Conservation (phyloP, 202 grass and related monocot species). For the Elaeis oleifera region DNA sequence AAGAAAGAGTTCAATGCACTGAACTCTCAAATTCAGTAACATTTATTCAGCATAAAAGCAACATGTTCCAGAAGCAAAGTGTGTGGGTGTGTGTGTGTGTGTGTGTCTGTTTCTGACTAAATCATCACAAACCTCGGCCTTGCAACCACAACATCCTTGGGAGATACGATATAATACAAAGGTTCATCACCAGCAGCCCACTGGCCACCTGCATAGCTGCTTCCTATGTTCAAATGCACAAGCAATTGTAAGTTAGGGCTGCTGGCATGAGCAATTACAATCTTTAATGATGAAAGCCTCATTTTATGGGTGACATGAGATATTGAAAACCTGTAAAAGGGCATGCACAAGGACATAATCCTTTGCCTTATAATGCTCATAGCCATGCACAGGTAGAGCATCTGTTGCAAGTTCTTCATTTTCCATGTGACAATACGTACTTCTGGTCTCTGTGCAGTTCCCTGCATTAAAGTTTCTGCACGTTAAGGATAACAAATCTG, state of each 20-base stretch:
- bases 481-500: not conserved
- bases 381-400: slow-evolving; percentile 91
- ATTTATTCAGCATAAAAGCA: too few relatives aligned
- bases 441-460: slow-evolving; percentile 91
- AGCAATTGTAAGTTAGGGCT: slow-evolving; percentile 3
- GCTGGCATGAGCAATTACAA: not conserved
- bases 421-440: slow-evolving; percentile 94
- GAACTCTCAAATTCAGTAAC: too few relatives aligned
- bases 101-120: slow-evolving; percentile 13
- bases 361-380: slow-evolving; percentile 94
- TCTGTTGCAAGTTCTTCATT: slow-evolving; percentile 95
- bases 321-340: slow-evolving; percentile 66
- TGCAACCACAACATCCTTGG: slow-evolving; percentile 95
- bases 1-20: too few relatives aligned
- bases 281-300: too few relatives aligned
- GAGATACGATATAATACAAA: slow-evolving; percentile 94
- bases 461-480: slow-evolving; percentile 24
- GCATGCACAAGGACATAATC: slow-evolving; percentile 89
- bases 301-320: not conserved
- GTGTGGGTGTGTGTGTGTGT: slow-evolving; percentile 14
- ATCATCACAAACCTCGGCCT: slow-evolving; percentile 74
- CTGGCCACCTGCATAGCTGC: slow-evolving; percentile 93
- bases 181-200: slow-evolving; percentile 95
- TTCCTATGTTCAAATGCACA: slow-evolving; percentile 53
- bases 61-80: not conserved